A percentile compares a stretch with the other conserved stretches of the same genome.
These are phyloP conservation scores for Sungouiella blattae DNA, from an alignment of 805 yeast species.

Conservation along the genomic window DNA sequence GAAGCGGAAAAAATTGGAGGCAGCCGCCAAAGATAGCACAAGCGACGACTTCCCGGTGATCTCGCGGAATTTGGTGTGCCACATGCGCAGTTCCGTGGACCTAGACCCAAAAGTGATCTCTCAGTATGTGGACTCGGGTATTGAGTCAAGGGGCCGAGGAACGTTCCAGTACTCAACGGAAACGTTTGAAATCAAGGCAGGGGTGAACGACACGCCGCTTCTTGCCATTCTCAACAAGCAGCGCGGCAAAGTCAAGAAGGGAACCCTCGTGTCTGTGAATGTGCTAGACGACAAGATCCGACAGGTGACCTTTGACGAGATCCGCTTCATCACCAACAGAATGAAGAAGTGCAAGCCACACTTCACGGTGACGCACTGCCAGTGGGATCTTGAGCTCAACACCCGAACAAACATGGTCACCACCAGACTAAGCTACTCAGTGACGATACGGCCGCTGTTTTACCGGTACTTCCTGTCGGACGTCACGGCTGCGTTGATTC, in stretches of 20 bases:
- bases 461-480: constrained; percentile 17
- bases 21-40: neutral
- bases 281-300: constrained; percentile 4
- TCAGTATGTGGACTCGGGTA: constrained; percentile 6
- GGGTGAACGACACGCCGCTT: constrained; percentile 6
- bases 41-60: constrained; percentile 4
- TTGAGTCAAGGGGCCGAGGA: neutral
- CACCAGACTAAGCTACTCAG: constrained; percentile 5
- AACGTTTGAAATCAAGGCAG: constrained; percentile 9
- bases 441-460: constrained; percentile 9
- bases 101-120: neutral
- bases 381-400: constrained; percentile 5
- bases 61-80: constrained; percentile 3
- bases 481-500: constrained; percentile 8
- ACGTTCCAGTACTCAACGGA: constrained; percentile 4
- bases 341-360: constrained; percentile 12
- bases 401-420: constrained; percentile 4
- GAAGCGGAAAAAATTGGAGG: neutral
- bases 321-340: constrained; percentile 10
- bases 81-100: constrained; percentile 6
- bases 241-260: constrained; percentile 7
- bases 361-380: constrained; percentile 5
- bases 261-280: constrained; percentile 11
- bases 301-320: constrained; percentile 7
- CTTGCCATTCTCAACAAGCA: constrained; percentile 6